These are phyloP conservation scores for Xylaria sp. DNA, from an alignment of 2,329 filamentous ascomycete genomes.

Conservation along the genomic window DNA sequence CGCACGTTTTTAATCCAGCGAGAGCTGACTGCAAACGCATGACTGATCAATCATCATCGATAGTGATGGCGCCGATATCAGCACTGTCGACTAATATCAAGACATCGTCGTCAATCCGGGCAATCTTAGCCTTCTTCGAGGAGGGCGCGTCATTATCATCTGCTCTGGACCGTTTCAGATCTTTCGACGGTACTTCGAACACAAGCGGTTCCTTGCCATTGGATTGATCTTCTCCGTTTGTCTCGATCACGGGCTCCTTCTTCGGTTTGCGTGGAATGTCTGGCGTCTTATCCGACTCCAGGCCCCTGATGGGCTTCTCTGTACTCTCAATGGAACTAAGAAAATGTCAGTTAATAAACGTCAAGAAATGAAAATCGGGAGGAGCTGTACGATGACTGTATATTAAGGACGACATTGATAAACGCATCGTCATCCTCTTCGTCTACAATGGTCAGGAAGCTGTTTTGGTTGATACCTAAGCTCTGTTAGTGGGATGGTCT, in stretches of 20 bases:
- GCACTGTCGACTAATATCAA: conserved; percentile 44
- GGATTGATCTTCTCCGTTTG: conserved; percentile 36
- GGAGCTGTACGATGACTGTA: conserved; percentile 54
- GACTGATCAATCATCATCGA: conserved; percentile 48
- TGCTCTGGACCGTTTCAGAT: conserved; percentile 43
- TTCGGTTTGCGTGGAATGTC: conserved; percentile 52
- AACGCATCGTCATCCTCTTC: conserved; percentile 68
- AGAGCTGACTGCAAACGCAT: background rate
- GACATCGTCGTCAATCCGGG: conserved; percentile 36
- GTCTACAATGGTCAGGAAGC: conserved; percentile 79
- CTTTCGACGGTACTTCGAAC: conserved; percentile 34
- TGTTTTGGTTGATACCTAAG: conserved; percentile 62
- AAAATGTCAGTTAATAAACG: conserved; percentile 18
- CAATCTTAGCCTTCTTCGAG: conserved; percentile 47
- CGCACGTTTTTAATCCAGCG: background rate
- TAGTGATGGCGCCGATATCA: conserved; percentile 59
- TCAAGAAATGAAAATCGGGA: conserved; percentile 19
- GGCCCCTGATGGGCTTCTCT: conserved; percentile 51
- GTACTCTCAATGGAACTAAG: conserved; percentile 29
- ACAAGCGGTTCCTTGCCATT: conserved; percentile 40
- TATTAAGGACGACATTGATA: conserved; percentile 72
- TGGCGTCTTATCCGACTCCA: conserved; percentile 38
- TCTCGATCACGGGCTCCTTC: conserved; percentile 35
- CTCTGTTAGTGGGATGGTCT: conserved; percentile 23
- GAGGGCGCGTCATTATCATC: conserved; percentile 39